These are phyloP conservation scores for Earliella scabrosa DNA, from an alignment of 1,284 basidiomycete species.

Conservation along the genomic window DNA sequence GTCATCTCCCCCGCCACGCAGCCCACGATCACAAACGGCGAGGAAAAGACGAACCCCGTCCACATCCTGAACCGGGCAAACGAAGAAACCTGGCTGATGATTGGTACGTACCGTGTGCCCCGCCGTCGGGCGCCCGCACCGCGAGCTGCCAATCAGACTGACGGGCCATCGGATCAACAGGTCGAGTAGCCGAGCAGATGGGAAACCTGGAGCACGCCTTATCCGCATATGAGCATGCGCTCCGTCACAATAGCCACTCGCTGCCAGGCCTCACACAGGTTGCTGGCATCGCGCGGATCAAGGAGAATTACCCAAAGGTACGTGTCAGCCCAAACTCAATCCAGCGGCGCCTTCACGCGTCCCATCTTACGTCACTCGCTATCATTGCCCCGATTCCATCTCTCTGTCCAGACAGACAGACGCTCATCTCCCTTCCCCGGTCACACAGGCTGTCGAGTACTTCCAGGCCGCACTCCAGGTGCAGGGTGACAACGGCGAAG, in stretches of 20 bases:
- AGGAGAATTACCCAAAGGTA: constrained; percentile 86
- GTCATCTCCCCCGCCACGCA: constrained; percentile 53
- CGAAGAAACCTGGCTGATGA: constrained; percentile 92
- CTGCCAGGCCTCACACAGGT: constrained; percentile 89
- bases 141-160: constrained; percentile 22
- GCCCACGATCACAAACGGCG: constrained; percentile 45
- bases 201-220: constrained; percentile 88
- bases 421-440: constrained; percentile 24
- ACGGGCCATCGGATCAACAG: constrained; percentile 46
- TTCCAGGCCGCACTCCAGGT: constrained; percentile 90
- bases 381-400: constrained; percentile 21
- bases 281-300: constrained; percentile 89
- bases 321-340: constrained; percentile 30
- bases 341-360: constrained; percentile 5
- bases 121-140: constrained; percentile 12
- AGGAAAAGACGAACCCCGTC: constrained; percentile 51
- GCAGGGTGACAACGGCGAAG: constrained; percentile 92
- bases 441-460: constrained; percentile 86
- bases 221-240: constrained; percentile 88
- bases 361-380: constrained; percentile 26
- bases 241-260: constrained; percentile 91
- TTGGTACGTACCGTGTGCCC: constrained; percentile 73
- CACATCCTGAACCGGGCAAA: constrained; percentile 83
- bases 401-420: constrained; percentile 9
- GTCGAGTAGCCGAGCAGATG: constrained; percentile 91